Conservation (phyloP, 768 basidiomycete genomes). For the Myochromella boudieri region DNA sequence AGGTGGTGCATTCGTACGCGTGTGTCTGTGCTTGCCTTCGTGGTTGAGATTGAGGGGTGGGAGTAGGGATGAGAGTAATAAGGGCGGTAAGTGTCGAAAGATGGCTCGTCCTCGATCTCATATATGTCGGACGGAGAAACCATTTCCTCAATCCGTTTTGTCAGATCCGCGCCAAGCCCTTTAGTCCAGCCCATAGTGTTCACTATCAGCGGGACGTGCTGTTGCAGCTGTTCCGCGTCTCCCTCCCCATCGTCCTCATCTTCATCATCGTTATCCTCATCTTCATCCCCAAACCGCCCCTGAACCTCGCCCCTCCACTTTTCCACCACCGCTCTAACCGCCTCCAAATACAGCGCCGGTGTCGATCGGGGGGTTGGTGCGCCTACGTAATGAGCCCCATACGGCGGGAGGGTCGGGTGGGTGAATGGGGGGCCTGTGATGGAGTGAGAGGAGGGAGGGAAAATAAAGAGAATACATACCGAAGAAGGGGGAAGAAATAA, state of each 20-base stretch:
- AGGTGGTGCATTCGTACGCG: slow-evolving; percentile 39
- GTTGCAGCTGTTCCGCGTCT: too few species aligned
- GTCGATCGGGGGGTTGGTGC: slow-evolving; percentile 73
- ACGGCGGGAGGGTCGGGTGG: slow-evolving; percentile 68
- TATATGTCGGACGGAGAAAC: slow-evolving; percentile 62
- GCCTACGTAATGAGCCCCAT: slow-evolving; percentile 85
- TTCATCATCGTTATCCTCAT: slow-evolving; percentile 36
- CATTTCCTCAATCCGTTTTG: slow-evolving; percentile 64
- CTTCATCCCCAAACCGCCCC: slow-evolving; percentile 24
- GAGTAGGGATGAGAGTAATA: slow-evolving; percentile 2
- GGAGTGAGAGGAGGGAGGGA: not conserved
- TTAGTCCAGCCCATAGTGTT: slow-evolving; percentile 99
- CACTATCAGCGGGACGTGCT: slow-evolving; percentile 88
- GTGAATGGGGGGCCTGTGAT: slow-evolving; percentile 82
- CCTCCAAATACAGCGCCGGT: slow-evolving; percentile 73
- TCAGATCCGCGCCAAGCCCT: slow-evolving; percentile 85
- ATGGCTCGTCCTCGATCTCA: slow-evolving; percentile 35
- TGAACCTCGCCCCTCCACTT: slow-evolving; percentile 43
- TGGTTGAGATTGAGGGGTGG: not conserved
- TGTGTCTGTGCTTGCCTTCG: too few species aligned
- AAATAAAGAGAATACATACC: slow-evolving; percentile 42
- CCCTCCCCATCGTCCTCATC: slow-evolving; percentile 42
- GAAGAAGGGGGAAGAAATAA: slow-evolving; percentile 66
- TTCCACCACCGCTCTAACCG: slow-evolving; percentile 65
- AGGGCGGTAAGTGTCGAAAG: slow-evolving; percentile 24